These are phyloP conservation scores for Monosporascus ibericus DNA, from an alignment of 2,329 filamentous ascomycete species.

Conservation along the genomic window DNA sequence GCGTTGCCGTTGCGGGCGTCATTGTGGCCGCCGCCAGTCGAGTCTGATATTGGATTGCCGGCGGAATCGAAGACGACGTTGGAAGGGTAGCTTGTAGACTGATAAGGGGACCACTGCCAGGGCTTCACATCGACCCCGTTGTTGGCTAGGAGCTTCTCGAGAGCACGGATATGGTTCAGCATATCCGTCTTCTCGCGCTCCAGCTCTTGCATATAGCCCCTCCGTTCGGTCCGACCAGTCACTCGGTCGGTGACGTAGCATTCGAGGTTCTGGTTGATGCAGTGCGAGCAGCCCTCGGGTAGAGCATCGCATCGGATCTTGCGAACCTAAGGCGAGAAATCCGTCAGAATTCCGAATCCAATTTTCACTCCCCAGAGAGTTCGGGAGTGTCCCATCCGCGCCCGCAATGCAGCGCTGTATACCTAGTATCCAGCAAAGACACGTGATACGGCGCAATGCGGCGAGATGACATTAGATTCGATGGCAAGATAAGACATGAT, in stretches of 20 bases:
- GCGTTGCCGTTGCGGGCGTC: not conserved
- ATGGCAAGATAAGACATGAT: too few species aligned
- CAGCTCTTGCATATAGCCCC: conserved; percentile 72
- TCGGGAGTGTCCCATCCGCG: too few species aligned
- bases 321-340: conserved; percentile 45
- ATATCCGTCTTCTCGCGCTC: conserved; percentile 67
- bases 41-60: conserved; percentile 21
- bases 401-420: too few species aligned
- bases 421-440: too few species aligned
- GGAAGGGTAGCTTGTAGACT: conserved; percentile 17
- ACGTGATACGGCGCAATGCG: too few species aligned
- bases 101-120: conserved; percentile 32
- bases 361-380: too few species aligned
- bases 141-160: conserved; percentile 60
- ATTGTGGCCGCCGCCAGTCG: conserved; percentile 3
- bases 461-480: too few species aligned
- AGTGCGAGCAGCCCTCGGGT: conserved; percentile 76
- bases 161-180: conserved; percentile 58
- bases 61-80: conserved; percentile 20
- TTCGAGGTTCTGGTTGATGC: conserved; percentile 66
- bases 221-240: conserved; percentile 70
- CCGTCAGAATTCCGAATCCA: not conserved
- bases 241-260: conserved; percentile 85
- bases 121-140: conserved; percentile 56
- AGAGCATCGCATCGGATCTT: conserved; percentile 85